Evolutionary conservation across 2,329 filamentous ascomycete genomes (phyloP).

Genomic region (Microdochium bolleyi): DNA sequence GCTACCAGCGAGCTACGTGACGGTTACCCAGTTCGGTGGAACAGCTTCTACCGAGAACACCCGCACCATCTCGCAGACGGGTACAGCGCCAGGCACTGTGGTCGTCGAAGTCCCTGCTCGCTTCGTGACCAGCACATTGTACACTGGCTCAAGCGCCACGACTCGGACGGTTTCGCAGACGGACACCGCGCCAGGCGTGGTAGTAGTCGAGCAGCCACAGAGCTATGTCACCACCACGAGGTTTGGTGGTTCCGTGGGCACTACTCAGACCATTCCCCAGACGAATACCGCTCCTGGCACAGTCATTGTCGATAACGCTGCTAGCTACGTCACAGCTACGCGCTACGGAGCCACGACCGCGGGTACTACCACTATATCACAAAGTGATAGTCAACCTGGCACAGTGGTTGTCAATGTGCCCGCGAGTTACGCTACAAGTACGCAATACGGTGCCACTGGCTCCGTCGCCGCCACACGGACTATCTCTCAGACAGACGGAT

Average conservation of each 20-base stretch:
- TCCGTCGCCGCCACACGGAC: background rate
- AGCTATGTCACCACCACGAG: background rate
- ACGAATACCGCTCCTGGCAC: background rate
- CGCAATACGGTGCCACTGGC: background rate
- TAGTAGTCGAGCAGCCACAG: background rate
- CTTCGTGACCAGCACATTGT: background rate
- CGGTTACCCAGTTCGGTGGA: background rate
- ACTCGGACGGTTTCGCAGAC: background rate
- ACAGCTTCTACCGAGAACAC: background rate
- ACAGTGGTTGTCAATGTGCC: background rate
- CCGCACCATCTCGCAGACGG: background rate
- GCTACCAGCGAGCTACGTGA: background rate
- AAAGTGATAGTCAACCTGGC: background rate
- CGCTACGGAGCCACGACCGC: background rate
- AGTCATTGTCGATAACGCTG: background rate
- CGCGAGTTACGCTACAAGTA: background rate
- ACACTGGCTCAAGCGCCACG: background rate
- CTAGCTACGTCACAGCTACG: background rate
- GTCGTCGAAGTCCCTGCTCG: background rate
- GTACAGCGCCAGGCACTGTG: background rate
- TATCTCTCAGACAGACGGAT: background rate
- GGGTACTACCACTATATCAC: background rate
- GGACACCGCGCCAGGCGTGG: background rate
- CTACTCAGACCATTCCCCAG: background rate
- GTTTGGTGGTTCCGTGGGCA: background rate